A percentile compares a stretch with the other conserved stretches of the same genome.
Conservation (phyloP, 331 rosid genomes). For the Prunus yedoensis region DNA sequence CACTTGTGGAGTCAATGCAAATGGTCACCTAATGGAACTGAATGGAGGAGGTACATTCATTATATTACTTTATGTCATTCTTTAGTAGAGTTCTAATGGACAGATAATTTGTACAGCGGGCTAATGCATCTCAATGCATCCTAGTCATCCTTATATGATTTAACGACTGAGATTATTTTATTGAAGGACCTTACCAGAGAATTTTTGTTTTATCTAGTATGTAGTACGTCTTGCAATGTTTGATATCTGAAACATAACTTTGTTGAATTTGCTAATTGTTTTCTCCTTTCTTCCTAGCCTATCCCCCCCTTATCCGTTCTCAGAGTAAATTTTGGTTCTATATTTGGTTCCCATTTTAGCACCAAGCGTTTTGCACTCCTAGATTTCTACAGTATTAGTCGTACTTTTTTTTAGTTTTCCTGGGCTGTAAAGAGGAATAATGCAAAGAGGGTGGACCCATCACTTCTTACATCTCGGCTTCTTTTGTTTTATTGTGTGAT, state of each 20-base stretch:
- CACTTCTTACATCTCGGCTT: no score
- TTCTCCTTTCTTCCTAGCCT: neutral
- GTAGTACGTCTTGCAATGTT: neutral
- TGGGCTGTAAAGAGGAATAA: no score
- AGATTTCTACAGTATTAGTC: no score
- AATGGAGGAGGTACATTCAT: conserved; percentile 49
- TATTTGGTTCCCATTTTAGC: neutral
- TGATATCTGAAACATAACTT: neutral
- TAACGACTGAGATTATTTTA: neutral
- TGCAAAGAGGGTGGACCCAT: no score
- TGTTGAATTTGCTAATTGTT: neutral
- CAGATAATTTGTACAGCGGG: neutral
- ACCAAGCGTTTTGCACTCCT: no score
- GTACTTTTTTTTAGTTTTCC: no score
- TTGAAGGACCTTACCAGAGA: neutral
- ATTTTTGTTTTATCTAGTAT: neutral
- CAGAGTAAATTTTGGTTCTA: neutral
- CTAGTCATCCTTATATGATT: neutral
- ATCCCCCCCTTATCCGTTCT: neutral
- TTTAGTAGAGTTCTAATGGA: neutral
- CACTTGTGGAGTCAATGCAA: conserved; percentile 47
- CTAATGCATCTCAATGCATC: neutral
- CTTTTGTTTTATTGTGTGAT: no score
- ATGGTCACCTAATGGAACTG: conserved; percentile 57
- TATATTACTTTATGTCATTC: neutral